A percentile compares a stretch with the other conserved stretches of the same genome.
phyloP scores from a whole-genome alignment of 2,329 filamentous ascomycete species.

The Penicillium brevicompactum region DNA sequence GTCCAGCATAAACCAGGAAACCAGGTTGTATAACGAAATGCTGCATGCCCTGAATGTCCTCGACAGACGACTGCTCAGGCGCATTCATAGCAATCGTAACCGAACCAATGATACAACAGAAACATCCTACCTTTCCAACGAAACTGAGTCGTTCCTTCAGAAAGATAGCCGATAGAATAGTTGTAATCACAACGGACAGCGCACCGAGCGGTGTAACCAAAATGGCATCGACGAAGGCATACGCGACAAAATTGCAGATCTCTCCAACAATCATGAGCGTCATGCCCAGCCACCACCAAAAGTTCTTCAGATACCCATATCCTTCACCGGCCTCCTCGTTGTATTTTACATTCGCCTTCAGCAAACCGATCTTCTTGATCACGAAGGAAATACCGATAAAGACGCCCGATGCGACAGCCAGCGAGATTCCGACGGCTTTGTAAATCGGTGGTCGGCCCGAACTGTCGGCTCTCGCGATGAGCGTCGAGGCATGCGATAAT shows the following conservation, averaged over 20 bases:
- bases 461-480: slow-evolving; percentile 49
- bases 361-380: slow-evolving; percentile 86
- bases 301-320: slow-evolving; percentile 95
- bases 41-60: slow-evolving; percentile 90
- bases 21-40: slow-evolving; percentile 81
- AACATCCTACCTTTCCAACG: slow-evolving; percentile 94
- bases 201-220: slow-evolving; percentile 91
- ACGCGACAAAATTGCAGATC: slow-evolving; percentile 95
- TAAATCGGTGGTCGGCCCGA: slow-evolving; percentile 60
- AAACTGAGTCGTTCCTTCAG: slow-evolving; percentile 93
- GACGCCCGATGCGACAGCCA: slow-evolving; percentile 82
- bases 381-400: slow-evolving; percentile 97
- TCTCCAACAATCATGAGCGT: slow-evolving; percentile 95
- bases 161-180: slow-evolving; percentile 89
- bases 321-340: slow-evolving; percentile 94
- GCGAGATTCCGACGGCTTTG: slow-evolving; percentile 82
- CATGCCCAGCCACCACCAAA: slow-evolving; percentile 96
- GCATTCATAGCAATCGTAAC: slow-evolving; percentile 95
- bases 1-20: slow-evolving; percentile 80
- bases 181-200: slow-evolving; percentile 87
- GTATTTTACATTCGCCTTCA: slow-evolving; percentile 94
- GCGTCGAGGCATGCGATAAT: slow-evolving; percentile 41
- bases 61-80: slow-evolving; percentile 79
- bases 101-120: slow-evolving; percentile 90
- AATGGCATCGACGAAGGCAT: slow-evolving; percentile 95